phyloP scores from a whole-genome alignment of 192 early-diverging fungal species.

The Endogone sp. region DNA sequence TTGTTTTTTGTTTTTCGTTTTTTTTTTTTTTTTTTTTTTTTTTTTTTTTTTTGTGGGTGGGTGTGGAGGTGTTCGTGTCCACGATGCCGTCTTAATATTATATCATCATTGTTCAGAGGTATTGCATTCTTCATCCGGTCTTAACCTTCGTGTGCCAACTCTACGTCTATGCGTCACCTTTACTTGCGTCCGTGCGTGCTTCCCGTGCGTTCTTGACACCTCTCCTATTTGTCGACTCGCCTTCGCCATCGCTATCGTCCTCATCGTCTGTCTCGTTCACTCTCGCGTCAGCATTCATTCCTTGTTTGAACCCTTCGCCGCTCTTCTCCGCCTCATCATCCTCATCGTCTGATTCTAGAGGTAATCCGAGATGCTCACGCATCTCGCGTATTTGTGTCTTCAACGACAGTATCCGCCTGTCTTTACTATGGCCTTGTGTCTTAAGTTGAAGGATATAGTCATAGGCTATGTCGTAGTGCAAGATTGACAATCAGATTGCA shows the following conservation, averaged over 20 bases:
- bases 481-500: too few relatives aligned
- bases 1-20: too few relatives aligned
- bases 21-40: too few relatives aligned
- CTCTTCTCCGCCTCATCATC: conserved; percentile 5
- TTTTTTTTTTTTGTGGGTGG: too few relatives aligned
- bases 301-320: not conserved
- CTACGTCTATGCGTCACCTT: too few relatives aligned
- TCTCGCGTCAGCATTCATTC: not conserved
- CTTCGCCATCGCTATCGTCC: conserved; percentile 1
- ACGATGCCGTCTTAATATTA: too few relatives aligned
- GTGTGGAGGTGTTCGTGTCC: too few relatives aligned
- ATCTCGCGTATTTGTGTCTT: conserved; percentile 18
- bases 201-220: conserved; percentile 16
- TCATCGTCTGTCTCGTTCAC: not conserved
- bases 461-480: conserved; percentile 64
- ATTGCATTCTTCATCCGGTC: too few relatives aligned
- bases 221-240: not conserved
- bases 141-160: too few relatives aligned
- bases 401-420: conserved; percentile 22
- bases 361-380: conserved; percentile 20
- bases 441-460: conserved; percentile 55
- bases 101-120: too few relatives aligned
- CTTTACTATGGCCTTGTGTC: conserved; percentile 30
- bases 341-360: conserved; percentile 3
- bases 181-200: not conserved